Conservation (phyloP, 768 basidiomycete species). For the Mycena filopes region DNA sequence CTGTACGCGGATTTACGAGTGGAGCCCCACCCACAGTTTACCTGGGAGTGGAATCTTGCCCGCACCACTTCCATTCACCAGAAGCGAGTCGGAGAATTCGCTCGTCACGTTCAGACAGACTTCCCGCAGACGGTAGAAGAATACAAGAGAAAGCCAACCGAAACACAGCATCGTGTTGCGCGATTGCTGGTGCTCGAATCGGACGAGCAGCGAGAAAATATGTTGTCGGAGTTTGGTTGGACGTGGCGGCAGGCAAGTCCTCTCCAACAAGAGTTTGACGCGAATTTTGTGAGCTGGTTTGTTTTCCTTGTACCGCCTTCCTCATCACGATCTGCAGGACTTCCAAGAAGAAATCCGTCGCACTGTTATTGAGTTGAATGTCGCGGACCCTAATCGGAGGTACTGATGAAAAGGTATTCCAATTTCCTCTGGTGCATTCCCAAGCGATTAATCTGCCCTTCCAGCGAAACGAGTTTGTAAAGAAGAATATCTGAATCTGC, state of each 20-base stretch:
- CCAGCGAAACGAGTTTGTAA: too few relatives aligned
- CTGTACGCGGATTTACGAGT: constrained; percentile 39
- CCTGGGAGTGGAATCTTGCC: constrained; percentile 45
- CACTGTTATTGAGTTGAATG: constrained; percentile 2
- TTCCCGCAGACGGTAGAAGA: constrained; percentile 50
- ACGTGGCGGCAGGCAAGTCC: constrained; percentile 58
- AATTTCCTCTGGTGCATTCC: too few relatives aligned
- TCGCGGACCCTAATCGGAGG: constrained; percentile 15
- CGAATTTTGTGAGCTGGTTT: constrained; percentile 40
- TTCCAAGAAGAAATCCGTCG: constrained; percentile 23
- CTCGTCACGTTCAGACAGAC: constrained; percentile 33
- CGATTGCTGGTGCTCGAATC: constrained; percentile 52
- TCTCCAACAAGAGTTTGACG: constrained; percentile 51
- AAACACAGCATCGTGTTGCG: constrained; percentile 61
- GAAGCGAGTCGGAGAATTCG: constrained; percentile 42
- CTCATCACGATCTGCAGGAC: constrained; percentile 4
- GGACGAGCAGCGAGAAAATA: constrained; percentile 52
- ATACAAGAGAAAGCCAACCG: constrained; percentile 48
- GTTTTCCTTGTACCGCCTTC: background rate
- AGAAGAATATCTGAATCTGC: too few relatives aligned
- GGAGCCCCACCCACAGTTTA: constrained; percentile 20
- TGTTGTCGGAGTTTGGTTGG: constrained; percentile 63
- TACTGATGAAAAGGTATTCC: background rate
- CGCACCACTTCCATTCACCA: constrained; percentile 39
- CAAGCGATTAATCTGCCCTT: too few relatives aligned